Conservation (phyloP, 2,329 filamentous ascomycete species). For the Didymella lethalis region DNA sequence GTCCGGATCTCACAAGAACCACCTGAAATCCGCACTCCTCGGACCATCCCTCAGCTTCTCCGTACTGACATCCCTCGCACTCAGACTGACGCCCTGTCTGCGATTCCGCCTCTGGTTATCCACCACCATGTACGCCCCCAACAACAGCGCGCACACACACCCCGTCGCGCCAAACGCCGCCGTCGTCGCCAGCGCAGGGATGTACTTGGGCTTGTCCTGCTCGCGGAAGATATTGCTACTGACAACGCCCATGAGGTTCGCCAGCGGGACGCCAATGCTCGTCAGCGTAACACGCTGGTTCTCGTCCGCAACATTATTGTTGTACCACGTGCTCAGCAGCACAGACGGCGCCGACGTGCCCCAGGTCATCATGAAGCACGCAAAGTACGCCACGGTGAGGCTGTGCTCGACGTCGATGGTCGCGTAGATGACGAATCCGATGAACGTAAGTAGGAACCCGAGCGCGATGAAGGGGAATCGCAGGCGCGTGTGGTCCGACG, state of each 20-base stretch:
- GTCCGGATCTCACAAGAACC: constrained; percentile 45
- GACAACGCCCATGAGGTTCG: constrained; percentile 79
- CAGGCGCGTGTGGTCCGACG: constrained; percentile 70
- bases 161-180: constrained; percentile 70
- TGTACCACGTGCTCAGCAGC: constrained; percentile 74
- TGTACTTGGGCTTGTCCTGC: constrained; percentile 71
- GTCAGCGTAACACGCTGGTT: constrained; percentile 74
- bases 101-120: constrained; percentile 70
- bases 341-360: constrained; percentile 78
- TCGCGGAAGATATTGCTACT: constrained; percentile 72
- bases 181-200: constrained; percentile 70
- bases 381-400: constrained; percentile 74
- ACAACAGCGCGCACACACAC: constrained; percentile 60
- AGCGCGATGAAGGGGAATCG: constrained; percentile 78
- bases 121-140: constrained; percentile 70
- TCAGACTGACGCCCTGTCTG: constrained; percentile 63
- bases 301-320: constrained; percentile 83
- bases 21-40: constrained; percentile 54
- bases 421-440: constrained; percentile 81
- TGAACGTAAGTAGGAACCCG: constrained; percentile 76
- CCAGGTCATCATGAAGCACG: constrained; percentile 84
- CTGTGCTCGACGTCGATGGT: constrained; percentile 69
- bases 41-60: constrained; percentile 57
- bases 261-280: constrained; percentile 74
- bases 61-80: constrained; percentile 60